These are phyloP conservation scores for Lachancea lanzarotensis DNA, from an alignment of 805 yeast genomes.

Conservation along the genomic window DNA sequence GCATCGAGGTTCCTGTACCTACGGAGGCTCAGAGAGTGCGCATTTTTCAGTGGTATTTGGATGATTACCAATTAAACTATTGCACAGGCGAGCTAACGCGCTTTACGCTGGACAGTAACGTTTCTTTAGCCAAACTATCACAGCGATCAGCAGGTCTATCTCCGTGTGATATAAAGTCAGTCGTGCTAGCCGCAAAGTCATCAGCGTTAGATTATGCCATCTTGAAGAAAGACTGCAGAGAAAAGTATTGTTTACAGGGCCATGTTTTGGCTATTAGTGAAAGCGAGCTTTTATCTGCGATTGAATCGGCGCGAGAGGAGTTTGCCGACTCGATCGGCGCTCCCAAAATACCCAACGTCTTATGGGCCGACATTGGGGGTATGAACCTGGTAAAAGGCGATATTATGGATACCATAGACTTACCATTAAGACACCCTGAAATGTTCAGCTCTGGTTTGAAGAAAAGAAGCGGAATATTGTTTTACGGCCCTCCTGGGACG, in stretches of 20 bases:
- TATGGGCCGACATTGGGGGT: slow-evolving; percentile 98
- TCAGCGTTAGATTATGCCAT: slow-evolving; percentile 33
- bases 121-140: slow-evolving; percentile 54
- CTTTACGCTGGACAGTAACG: slow-evolving; percentile 15
- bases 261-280: slow-evolving; percentile 35
- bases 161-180: slow-evolving; percentile 71
- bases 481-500: slow-evolving; percentile 98
- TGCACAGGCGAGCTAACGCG: background rate
- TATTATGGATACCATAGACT: slow-evolving; percentile 89
- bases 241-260: slow-evolving; percentile 10
- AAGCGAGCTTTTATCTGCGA: slow-evolving; percentile 58
- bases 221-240: background rate
- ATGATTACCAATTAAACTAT: slow-evolving; percentile 12
- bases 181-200: slow-evolving; percentile 58
- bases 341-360: slow-evolving; percentile 88
- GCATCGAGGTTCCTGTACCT: slow-evolving; percentile 70
- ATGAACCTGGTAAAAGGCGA: slow-evolving; percentile 84
- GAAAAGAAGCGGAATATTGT: slow-evolving; percentile 87
- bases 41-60: slow-evolving; percentile 51
- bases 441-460: slow-evolving; percentile 82
- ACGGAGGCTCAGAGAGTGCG: slow-evolving; percentile 62
- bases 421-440: slow-evolving; percentile 92
- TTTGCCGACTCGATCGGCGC: slow-evolving; percentile 95
- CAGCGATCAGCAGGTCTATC: slow-evolving; percentile 89
- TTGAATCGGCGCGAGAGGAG: slow-evolving; percentile 74